Conservation (phyloP, 2,329 filamentous ascomycete species). For the Penicillium glabrum region DNA sequence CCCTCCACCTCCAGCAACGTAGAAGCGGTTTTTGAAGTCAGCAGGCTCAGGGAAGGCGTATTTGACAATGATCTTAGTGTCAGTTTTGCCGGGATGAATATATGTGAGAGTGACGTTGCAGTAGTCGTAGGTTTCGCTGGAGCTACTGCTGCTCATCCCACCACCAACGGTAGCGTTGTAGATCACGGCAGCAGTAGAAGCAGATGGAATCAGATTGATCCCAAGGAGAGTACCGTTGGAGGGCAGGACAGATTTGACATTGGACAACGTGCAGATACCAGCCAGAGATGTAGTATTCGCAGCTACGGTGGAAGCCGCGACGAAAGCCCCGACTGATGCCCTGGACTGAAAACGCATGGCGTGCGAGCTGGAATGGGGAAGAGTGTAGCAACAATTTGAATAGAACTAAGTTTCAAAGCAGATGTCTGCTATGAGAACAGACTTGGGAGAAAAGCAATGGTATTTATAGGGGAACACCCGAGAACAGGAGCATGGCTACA, state of each 20-base stretch:
- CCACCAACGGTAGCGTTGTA: neutral
- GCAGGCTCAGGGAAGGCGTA: slow-evolving; percentile 37
- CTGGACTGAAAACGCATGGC: neutral
- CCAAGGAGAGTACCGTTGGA: slow-evolving; percentile 44
- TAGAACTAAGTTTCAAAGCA: neutral
- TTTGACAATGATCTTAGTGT: slow-evolving; percentile 35
- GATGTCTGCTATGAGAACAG: neutral
- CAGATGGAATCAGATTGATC: slow-evolving; percentile 42
- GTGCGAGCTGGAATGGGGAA: neutral
- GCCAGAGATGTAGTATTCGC: slow-evolving; percentile 3
- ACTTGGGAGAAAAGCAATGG: neutral
- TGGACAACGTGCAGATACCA: slow-evolving; percentile 44
- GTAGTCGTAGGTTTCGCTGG: slow-evolving; percentile 27
- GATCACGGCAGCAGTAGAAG: slow-evolving; percentile 37
- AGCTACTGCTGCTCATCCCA: neutral
- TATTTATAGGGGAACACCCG: neutral
- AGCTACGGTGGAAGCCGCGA: neutral
- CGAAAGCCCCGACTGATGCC: neutral
- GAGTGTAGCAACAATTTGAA: neutral
- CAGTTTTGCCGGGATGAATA: slow-evolving; percentile 42
- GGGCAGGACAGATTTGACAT: slow-evolving; percentile 44
- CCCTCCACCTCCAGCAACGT: slow-evolving; percentile 47
- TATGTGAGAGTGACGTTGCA: slow-evolving; percentile 48
- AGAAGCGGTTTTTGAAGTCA: slow-evolving; percentile 47
- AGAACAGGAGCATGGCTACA: neutral